Base-by-base conservation (phyloP, 345 rosid species). In the Nephelium lappaceum region DNA sequence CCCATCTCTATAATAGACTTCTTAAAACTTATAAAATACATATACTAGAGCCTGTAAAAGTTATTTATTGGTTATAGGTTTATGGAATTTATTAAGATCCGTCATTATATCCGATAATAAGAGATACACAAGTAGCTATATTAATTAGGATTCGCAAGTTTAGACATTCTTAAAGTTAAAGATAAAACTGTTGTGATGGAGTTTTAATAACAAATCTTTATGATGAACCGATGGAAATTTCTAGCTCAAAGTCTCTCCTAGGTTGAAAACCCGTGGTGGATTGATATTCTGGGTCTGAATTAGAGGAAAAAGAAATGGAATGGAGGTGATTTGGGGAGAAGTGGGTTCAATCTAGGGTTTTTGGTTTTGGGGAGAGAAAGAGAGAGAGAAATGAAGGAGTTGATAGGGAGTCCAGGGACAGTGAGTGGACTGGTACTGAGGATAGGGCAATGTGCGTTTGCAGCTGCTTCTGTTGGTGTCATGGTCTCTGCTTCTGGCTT, bases 331-430 rank as follows among this genome's bases (percentile, higher is more conserved):
- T 69, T 77, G 41, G 58, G 47, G 7, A 11, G 78, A 6, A 61
- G n/a, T 38, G 53, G 16, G 36, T 75, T 77, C 61, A 78, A 55
- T 65, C 58, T 78, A 72, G 81, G 88, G 82, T 76, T 83, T 68
- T 31, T 31, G 1, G 11, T 63, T 43, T 63, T 16, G 64, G 57
- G 78, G 25, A 39, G 72, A 19, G 45, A 47, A 70, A 49, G 23
- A 39, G 45, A 18, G 3, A 68, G 69, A 45, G 68, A 79, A 42
- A 92, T 95, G 98, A 95, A 91, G 89, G 89, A 88, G 86, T 51
- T 90, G 75, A 68, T 92, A 18, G 98, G 98, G 70, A 86, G 98
- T 69, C 98, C 98, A 1, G 98, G 98, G 70, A 86, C 95, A 12
- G 77, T 83, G 75, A 89, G 92, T 85, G 98, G 98, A 53, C 69